phyloP scores from a whole-genome alignment of 176 grass and related monocot genomes.

The Neostapfia colusana region DNA sequence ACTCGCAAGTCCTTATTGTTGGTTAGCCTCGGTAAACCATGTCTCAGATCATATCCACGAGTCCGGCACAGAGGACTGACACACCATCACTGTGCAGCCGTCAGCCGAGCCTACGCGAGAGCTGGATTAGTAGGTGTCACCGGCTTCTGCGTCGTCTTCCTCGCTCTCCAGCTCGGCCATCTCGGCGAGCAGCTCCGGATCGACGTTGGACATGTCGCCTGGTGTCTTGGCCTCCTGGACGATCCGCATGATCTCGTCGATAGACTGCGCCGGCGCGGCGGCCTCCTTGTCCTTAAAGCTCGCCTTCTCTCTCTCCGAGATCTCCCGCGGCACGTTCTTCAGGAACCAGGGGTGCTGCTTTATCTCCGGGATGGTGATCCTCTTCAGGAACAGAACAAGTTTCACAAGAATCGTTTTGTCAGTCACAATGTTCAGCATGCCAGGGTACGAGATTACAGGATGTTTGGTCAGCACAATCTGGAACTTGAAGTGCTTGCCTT shows the following conservation, averaged over 20 bases:
- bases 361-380: constrained; percentile 92
- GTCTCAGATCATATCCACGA: not conserved
- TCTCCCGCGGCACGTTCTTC: constrained; percentile 78
- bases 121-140: constrained; percentile 39
- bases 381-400: constrained; percentile 41
- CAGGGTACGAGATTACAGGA: not conserved
- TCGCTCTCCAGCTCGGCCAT: constrained; percentile 56
- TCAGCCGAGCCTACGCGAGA: not conserved
- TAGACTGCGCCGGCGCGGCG: constrained; percentile 34
- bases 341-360: constrained; percentile 85
- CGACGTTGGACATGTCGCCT: constrained; percentile 38
- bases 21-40: not conserved
- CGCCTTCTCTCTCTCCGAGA: constrained; percentile 63
- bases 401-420: constrained; percentile 4
- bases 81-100: not conserved
- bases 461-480: not conserved
- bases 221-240: constrained; percentile 75
- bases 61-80: not conserved
- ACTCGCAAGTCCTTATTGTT: not conserved
- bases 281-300: constrained; percentile 45
- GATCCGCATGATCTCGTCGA: constrained; percentile 87
- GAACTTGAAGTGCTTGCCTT: not conserved
- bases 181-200: constrained; percentile 45
- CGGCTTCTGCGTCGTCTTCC: constrained; percentile 46
- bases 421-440: not conserved